phyloP scores from a whole-genome alignment of 306 rosid genomes.

The Quillaja saponaria region DNA sequence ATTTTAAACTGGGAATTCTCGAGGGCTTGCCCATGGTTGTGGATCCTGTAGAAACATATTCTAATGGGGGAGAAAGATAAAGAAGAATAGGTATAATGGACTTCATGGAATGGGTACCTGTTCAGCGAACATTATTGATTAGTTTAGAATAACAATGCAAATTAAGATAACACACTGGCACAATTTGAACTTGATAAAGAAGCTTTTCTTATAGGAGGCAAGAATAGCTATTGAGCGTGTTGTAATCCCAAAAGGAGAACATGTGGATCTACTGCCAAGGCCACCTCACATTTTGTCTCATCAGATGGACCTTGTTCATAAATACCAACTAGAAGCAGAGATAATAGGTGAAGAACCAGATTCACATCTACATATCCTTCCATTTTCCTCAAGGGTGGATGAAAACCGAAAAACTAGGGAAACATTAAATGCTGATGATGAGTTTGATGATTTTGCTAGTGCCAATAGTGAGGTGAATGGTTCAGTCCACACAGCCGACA shows the following conservation, averaged over 20 bases:
- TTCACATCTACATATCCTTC: slow-evolving; percentile 62
- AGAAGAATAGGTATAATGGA: too few relatives aligned
- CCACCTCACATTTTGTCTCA: slow-evolving; percentile 53
- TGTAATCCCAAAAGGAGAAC: slow-evolving; percentile 77
- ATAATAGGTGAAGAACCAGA: slow-evolving; percentile 45
- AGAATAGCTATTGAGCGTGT: slow-evolving; percentile 81
- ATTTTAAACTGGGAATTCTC: too few relatives aligned
- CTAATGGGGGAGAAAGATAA: too few relatives aligned
- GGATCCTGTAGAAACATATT: too few relatives aligned
- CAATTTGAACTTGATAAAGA: too few relatives aligned
- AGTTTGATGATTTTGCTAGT: slow-evolving; percentile 42
- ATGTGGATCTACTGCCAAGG: slow-evolving; percentile 80
- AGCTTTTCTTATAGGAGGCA: slow-evolving; percentile 62
- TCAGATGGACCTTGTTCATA: slow-evolving; percentile 69
- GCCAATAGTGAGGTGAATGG: slow-evolving; percentile 54
- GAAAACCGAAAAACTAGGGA: slow-evolving; percentile 33
- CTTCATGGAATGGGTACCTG: too few relatives aligned
- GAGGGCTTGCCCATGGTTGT: too few relatives aligned
- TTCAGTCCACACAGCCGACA: slow-evolving; percentile 41
- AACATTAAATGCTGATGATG: slow-evolving; percentile 34
- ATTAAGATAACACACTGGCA: too few relatives aligned
- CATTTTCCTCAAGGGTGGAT: slow-evolving; percentile 36
- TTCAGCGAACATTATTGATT: too few relatives aligned
- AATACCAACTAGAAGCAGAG: slow-evolving; percentile 63
- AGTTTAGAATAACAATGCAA: too few relatives aligned